A percentile compares a stretch with the other conserved stretches of the same genome.
These are phyloP conservation scores for Wallacemonas sp. DNA, from an alignment of 208 protist genomes.

Conservation along the genomic window DNA sequence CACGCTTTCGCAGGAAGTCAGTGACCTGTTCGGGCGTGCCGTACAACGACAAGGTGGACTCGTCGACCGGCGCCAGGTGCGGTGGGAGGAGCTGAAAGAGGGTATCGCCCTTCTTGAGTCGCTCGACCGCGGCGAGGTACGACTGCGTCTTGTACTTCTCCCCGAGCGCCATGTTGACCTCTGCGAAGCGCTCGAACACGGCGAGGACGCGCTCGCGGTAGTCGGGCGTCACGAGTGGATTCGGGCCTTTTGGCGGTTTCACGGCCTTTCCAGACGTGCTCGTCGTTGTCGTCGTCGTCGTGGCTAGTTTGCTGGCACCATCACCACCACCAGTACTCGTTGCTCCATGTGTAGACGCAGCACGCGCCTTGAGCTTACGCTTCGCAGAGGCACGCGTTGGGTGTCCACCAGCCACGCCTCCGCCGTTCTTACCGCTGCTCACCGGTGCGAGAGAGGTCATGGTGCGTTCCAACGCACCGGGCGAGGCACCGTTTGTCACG, in stretches of 20 bases:
- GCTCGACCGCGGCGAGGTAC: conserved; percentile 59
- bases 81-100: conserved; percentile 73
- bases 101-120: conserved; percentile 60
- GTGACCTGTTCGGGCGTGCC: conserved; percentile 30
- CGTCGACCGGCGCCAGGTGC: conserved; percentile 59
- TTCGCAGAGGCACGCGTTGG: background rate
- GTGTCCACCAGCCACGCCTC: too few species aligned
- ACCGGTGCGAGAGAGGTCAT: background rate
- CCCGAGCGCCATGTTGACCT: conserved; percentile 77
- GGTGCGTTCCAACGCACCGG: background rate
- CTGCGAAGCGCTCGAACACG: conserved; percentile 76
- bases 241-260: conserved; percentile 1
- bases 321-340: too few species aligned
- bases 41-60: conserved; percentile 28
- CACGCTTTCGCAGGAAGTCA: conserved; percentile 41
- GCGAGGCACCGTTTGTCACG: background rate
- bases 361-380: background rate
- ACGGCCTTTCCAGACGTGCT: too few species aligned
- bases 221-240: conserved; percentile 61
- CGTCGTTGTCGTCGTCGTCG: too few species aligned
- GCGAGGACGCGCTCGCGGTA: conserved; percentile 73
- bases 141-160: conserved; percentile 81
- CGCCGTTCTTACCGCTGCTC: background rate
- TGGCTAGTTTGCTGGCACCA: too few species aligned
- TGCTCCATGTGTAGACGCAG: too few species aligned